Evolutionary conservation across 371 early-diverging fungal species (phyloP).

Genomic region (Amoeboradix gromovi): DNA sequence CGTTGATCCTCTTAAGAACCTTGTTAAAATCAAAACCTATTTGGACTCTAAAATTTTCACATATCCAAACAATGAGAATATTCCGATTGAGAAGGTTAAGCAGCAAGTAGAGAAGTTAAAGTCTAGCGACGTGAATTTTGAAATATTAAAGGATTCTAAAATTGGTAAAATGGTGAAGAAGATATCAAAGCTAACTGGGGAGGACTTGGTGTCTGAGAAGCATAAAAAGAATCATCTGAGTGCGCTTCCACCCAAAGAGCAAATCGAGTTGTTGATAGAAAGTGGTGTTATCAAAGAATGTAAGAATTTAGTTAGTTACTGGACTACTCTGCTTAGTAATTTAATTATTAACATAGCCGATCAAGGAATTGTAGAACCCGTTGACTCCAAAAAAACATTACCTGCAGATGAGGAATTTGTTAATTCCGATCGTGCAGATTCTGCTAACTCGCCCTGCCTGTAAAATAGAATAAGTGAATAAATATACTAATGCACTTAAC

Average conservation of each 20-base stretch:
- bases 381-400: too few relatives aligned
- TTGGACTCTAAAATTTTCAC: neutral
- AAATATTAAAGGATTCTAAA: neutral
- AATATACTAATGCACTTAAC: too few relatives aligned
- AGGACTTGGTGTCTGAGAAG: neutral
- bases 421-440: too few relatives aligned
- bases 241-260: neutral
- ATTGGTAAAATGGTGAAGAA: neutral
- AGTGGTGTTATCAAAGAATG: neutral
- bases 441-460: too few relatives aligned
- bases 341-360: neutral
- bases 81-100: neutral
- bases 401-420: too few relatives aligned
- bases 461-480: too few relatives aligned
- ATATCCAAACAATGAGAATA: neutral
- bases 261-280: neutral
- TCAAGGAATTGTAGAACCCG: neutral
- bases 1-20: neutral
- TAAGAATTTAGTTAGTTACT: neutral
- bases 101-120: neutral
- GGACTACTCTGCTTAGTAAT: neutral
- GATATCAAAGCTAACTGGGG: neutral
- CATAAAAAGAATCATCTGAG: too few relatives aligned
- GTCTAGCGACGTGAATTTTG: neutral
- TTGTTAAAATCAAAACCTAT: neutral